These are phyloP conservation scores for Peribolospora kevripleyi DNA, from an alignment of 768 basidiomycete species.

Conservation along the genomic window DNA sequence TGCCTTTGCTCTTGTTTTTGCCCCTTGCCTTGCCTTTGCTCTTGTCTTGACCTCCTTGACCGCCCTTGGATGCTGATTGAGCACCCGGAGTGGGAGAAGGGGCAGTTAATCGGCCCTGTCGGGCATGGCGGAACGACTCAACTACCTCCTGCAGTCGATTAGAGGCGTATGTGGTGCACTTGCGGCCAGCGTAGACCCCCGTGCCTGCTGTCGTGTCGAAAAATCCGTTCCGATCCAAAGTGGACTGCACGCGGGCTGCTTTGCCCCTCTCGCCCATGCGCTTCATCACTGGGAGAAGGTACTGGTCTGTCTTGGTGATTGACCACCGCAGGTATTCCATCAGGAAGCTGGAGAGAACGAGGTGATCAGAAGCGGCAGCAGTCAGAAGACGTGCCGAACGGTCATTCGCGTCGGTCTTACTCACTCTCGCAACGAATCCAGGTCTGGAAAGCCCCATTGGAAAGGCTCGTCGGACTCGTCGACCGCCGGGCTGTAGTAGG, in stretches of 20 bases:
- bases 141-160: background rate
- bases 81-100: background rate
- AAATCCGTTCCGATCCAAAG: constrained; percentile 1
- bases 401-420: constrained; percentile 11
- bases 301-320: constrained; percentile 6
- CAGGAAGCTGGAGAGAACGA: background rate
- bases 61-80: too few relatives aligned
- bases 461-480: constrained; percentile 82
- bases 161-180: background rate
- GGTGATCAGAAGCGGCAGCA: background rate
- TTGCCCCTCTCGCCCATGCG: constrained; percentile 8
- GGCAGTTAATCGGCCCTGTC: constrained; percentile 1
- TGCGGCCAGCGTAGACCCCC: background rate
- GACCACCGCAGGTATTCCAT: constrained; percentile 10
- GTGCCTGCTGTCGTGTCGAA: background rate
- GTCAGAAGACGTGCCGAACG: too few relatives aligned
- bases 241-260: constrained; percentile 6
- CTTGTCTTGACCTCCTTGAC: too few relatives aligned
- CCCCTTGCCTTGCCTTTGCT: too few relatives aligned
- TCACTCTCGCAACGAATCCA: constrained; percentile 67
- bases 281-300: constrained; percentile 11
- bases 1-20: too few relatives aligned
- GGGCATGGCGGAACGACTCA: background rate
- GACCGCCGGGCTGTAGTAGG: constrained; percentile 74
- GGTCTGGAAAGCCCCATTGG: constrained; percentile 90